Percentiles rank a stretch among this genome's conserved stretches.
Evolutionary conservation across 2,329 filamentous ascomycete genomes (phyloP).

Genomic region (Paecilomyces fulvus): DNA sequence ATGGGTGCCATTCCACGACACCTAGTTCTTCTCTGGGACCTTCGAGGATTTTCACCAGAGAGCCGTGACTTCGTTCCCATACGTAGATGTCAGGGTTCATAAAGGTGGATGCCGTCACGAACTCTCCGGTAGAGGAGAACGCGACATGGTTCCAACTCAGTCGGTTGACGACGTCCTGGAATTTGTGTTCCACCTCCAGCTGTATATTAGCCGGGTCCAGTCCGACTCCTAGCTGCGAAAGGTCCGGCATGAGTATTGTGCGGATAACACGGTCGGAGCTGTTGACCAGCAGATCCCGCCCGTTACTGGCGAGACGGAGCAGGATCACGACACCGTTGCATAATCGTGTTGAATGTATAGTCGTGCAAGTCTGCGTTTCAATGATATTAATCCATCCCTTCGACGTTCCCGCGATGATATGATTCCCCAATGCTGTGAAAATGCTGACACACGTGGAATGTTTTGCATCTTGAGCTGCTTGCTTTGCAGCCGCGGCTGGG

Average conservation of each 20-base stretch:
- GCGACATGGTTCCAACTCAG: slow-evolving; percentile 96
- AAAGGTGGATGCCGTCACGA: slow-evolving; percentile 90
- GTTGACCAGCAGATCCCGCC: slow-evolving; percentile 82
- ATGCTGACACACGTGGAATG: slow-evolving; percentile 90
- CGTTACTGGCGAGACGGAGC: slow-evolving; percentile 73
- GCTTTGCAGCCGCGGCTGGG: slow-evolving; percentile 60
- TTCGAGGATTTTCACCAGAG: slow-evolving; percentile 91
- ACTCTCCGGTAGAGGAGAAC: slow-evolving; percentile 89
- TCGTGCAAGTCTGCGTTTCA: slow-evolving; percentile 67
- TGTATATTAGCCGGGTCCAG: slow-evolving; percentile 80
- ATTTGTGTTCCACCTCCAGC: slow-evolving; percentile 91
- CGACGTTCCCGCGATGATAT: slow-evolving; percentile 86
- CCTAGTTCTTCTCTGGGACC: slow-evolving; percentile 94
- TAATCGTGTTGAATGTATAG: slow-evolving; percentile 83
- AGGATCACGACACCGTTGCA: slow-evolving; percentile 83
- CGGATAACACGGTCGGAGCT: slow-evolving; percentile 91
- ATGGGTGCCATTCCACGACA: slow-evolving; percentile 94
- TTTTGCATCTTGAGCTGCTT: slow-evolving; percentile 83
- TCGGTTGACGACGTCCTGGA: slow-evolving; percentile 93
- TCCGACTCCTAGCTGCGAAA: slow-evolving; percentile 43
- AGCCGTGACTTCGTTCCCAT: slow-evolving; percentile 91
- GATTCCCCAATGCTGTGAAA: slow-evolving; percentile 75
- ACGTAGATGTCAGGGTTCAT: slow-evolving; percentile 99
- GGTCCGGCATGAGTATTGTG: slow-evolving; percentile 80
- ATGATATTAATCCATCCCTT: slow-evolving; percentile 97